These are phyloP conservation scores for Paecilomyces sp. DNA, from an alignment of 2,329 filamentous ascomycete species.

Conservation along the genomic window DNA sequence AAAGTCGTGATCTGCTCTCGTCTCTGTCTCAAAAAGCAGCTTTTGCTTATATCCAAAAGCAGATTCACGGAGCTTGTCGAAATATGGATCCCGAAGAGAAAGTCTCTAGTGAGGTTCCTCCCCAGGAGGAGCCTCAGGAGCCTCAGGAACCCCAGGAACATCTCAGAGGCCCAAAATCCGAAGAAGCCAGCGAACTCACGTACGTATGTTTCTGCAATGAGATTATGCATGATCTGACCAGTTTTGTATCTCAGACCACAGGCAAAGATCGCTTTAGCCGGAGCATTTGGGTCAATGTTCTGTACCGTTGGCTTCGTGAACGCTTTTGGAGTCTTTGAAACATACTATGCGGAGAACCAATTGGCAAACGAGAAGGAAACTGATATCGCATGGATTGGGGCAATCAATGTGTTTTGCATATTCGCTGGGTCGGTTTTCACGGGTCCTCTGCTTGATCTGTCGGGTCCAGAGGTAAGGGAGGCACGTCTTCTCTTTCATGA, in stretches of 20 bases:
- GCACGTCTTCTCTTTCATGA: not conserved
- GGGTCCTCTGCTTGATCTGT: constrained; percentile 23
- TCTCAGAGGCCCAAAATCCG: not conserved
- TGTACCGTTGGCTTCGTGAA: constrained; percentile 33
- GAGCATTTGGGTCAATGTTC: constrained; percentile 23
- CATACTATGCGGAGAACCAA: constrained; percentile 21
- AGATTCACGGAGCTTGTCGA: not conserved
- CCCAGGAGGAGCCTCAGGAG: not conserved
- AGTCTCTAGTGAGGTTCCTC: not conserved
- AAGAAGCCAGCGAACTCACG: constrained; percentile 17
- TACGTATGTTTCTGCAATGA: constrained; percentile 1
- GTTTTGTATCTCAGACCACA: constrained; percentile 10
- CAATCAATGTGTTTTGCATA: constrained; percentile 23
- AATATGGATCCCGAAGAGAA: not conserved
- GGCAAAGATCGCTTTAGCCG: constrained; percentile 21
- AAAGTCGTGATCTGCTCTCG: not conserved
- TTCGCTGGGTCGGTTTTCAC: constrained; percentile 20
- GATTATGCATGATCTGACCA: not conserved
- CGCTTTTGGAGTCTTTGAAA: constrained; percentile 29
- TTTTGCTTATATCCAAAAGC: not conserved
- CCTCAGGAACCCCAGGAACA: not conserved
- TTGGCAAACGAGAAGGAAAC: constrained; percentile 18
- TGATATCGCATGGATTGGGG: constrained; percentile 28
- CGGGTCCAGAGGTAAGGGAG: constrained; percentile 19
- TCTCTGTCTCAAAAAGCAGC: not conserved